Base-by-base conservation (phyloP, 75 land plant species). In the Sequoiadendron giganteum region DNA sequence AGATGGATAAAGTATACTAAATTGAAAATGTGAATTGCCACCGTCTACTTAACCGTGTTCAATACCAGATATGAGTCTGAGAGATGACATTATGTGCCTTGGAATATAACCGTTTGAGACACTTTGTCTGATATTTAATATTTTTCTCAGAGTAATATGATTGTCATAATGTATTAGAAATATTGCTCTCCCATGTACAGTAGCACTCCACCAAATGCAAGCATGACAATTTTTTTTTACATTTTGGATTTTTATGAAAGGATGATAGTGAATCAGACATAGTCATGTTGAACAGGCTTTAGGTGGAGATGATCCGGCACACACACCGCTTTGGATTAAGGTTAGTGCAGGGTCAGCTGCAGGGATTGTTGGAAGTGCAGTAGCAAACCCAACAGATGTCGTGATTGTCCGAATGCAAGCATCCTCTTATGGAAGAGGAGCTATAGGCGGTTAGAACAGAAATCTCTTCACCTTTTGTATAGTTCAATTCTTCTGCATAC, bases 341-440 rank as follows among this genome's bases (percentile, higher is more conserved):
- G 87, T 92, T 19, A 83, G 73, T 47, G 93, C 93, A 25, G 93
- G 92, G 36, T 81, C 93, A 49, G 73, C 84, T 75, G 91, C 93
- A 49, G 93, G 93, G 9, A 83, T 88, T 48, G 90, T 92, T 54
- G 93, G 93, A 36, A 90, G 93, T 88, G 93, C 91, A 21, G 89
- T 92, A 54, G 93, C 93, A 30, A 92, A 92, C 55, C 93, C 93
- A 34, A 92, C 93, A 32, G 93, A 92, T 86, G 93, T 92, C 45
- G 90, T 92, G 32, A 92, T 92, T 89, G 91, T 92, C 28, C 89
- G 93, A 72, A 92, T 92, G 93, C 93, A 91, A 81, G 91, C 92
- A 65, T 89, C 88, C 36, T 28, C 82, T 80, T 38, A 10, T 73
- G 77, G 3, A 73, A 73, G 38, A 73, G 38, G 77, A 30, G 77